Evolutionary conservation across 179 eudicot genomes (phyloP).

Genomic region (Nepenthes alata): DNA sequence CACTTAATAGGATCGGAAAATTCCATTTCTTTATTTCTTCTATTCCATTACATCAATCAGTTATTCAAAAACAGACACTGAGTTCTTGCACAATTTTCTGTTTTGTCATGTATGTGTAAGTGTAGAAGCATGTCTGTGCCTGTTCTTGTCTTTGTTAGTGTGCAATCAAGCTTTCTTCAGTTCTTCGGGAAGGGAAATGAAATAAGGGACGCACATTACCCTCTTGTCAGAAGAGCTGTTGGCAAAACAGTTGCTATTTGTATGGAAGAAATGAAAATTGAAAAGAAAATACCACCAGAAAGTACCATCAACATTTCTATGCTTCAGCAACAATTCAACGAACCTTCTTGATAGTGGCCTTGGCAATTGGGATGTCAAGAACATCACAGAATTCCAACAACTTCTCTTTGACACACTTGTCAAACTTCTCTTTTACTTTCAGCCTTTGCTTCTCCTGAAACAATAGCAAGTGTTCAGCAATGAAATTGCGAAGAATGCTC

Average conservation of each 20-base stretch:
- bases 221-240: no score
- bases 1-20: no score
- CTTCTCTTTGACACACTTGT: constrained; percentile 73
- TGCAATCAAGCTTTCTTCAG: not conserved
- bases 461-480: not conserved
- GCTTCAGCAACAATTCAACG: constrained; percentile 12
- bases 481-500: not conserved
- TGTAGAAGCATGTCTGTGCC: no score
- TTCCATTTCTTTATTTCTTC: no score
- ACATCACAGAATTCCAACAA: constrained; percentile 79
- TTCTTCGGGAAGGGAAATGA: no score
- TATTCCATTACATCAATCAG: no score
- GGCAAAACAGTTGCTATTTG: no score
- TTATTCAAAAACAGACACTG: no score
- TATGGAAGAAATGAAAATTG: not conserved
- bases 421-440: constrained; percentile 79
- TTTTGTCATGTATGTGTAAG: no score
- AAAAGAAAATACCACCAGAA: not conserved
- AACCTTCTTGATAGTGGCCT: constrained; percentile 58
- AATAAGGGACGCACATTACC: no score
- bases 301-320: not conserved
- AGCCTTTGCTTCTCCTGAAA: constrained; percentile 84
- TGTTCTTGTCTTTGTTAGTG: no score
- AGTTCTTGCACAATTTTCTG: no score
- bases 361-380: constrained; percentile 62